Percentiles rank a stretch among this genome's conserved stretches.
These are phyloP conservation scores for Candida sp. DNA, from an alignment of 1,139 yeast genomes.

Conservation along the genomic window DNA sequence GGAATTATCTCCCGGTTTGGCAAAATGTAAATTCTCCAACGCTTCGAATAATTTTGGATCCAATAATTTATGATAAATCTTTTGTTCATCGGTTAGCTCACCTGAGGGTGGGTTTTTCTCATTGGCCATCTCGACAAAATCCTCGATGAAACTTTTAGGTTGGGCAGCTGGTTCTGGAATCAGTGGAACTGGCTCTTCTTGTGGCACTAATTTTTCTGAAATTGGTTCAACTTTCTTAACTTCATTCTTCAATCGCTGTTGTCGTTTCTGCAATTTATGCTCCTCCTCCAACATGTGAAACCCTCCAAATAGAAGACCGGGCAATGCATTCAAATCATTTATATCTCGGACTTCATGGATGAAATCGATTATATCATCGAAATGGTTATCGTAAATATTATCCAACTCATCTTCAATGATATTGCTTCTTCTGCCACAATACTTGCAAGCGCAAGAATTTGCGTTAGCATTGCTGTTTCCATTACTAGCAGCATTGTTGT, in stretches of 20 bases:
- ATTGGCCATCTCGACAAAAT: neutral
- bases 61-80: slow-evolving; percentile 18
- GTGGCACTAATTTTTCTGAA: slow-evolving; percentile 1
- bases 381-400: slow-evolving; percentile 53
- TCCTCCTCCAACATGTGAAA: slow-evolving; percentile 39
- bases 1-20: slow-evolving; percentile 21
- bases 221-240: slow-evolving; percentile 5
- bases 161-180: neutral
- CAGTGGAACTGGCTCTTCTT: neutral
- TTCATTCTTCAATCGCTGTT: slow-evolving; percentile 15
- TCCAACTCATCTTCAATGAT: slow-evolving; percentile 79
- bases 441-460: slow-evolving; percentile 63
- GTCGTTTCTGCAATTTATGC: slow-evolving; percentile 27
- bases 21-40: slow-evolving; percentile 24
- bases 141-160: neutral
- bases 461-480: slow-evolving; percentile 1
- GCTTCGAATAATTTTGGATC: slow-evolving; percentile 31
- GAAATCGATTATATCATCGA: slow-evolving; percentile 43
- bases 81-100: neutral
- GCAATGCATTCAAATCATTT: slow-evolving; percentile 38
- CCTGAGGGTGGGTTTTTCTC: neutral
- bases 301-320: slow-evolving; percentile 38
- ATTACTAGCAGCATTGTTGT: slow-evolving; percentile 2
- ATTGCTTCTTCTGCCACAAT: slow-evolving; percentile 74
- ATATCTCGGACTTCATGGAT: slow-evolving; percentile 39